phyloP scores from a whole-genome alignment of 2,329 filamentous ascomycete species.

The Acrodontium crateriforme region DNA sequence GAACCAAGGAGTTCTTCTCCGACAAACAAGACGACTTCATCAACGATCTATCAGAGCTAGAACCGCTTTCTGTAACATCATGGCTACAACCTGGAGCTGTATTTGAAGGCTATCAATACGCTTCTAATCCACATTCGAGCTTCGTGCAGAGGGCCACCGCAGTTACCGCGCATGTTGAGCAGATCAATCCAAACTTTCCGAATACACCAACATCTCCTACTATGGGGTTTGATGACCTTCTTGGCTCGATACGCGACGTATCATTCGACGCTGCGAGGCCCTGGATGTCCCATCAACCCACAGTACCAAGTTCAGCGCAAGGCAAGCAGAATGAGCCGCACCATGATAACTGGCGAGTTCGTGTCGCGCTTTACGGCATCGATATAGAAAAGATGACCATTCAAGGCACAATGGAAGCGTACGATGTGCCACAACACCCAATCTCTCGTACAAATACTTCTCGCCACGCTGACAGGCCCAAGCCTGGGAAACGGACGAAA shows the following conservation, averaged over 20 bases:
- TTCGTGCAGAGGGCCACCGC: constrained; percentile 8
- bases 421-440: constrained; percentile 45
- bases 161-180: constrained; percentile 9
- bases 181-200: constrained; percentile 19
- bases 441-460: constrained; percentile 5
- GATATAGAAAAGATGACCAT: constrained; percentile 48
- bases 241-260: constrained; percentile 13
- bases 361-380: constrained; percentile 49
- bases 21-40: constrained; percentile 44
- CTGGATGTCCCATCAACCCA: constrained; percentile 24
- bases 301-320: constrained; percentile 7
- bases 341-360: constrained; percentile 53
- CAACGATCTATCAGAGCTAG: constrained; percentile 38
- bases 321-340: constrained; percentile 8
- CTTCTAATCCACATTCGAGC: constrained; percentile 23
- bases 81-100: constrained; percentile 49
- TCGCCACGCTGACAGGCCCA: constrained; percentile 7
- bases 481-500: constrained; percentile 31
- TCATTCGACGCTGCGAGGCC: constrained; percentile 22
- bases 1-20: constrained; percentile 38
- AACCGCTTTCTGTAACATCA: constrained; percentile 40
- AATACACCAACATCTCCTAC: not conserved
- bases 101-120: constrained; percentile 49
- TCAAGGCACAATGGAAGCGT: constrained; percentile 56
- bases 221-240: constrained; percentile 15